Conservation (phyloP, 2,329 filamentous ascomycete genomes). For the Colletotrichum neosansevieriae region DNA sequence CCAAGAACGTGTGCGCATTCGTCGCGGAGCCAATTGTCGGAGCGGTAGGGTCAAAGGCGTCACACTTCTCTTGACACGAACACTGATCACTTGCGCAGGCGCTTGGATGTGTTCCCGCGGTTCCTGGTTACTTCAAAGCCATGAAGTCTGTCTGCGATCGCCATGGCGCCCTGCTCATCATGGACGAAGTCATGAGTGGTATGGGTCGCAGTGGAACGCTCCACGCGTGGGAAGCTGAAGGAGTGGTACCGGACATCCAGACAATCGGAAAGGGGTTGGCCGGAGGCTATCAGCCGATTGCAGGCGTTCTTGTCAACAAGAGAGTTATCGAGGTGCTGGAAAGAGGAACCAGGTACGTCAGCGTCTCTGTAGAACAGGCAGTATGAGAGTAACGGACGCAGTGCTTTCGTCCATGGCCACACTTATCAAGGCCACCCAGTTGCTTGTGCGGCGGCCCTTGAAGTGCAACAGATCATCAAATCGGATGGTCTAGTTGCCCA, state of each 20-base stretch:
- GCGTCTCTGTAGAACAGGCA: conserved; percentile 28
- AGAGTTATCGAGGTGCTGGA: conserved; percentile 63
- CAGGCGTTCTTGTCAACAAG: conserved; percentile 63
- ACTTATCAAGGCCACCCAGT: conserved; percentile 61
- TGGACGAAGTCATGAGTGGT: conserved; percentile 61
- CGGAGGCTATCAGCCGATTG: conserved; percentile 66
- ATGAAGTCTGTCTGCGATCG: conserved; percentile 76
- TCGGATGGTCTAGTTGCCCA: conserved; percentile 50
- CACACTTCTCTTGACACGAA: too few relatives aligned
- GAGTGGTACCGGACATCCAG: conserved; percentile 63
- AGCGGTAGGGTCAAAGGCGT: conserved; percentile 59
- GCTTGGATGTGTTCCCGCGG: conserved; percentile 74
- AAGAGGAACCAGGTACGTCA: conserved; percentile 53
- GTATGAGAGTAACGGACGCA: conserved; percentile 42
- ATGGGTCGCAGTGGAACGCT: conserved; percentile 32
- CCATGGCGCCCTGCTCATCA: conserved; percentile 73
- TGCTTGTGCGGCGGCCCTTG: conserved; percentile 53
- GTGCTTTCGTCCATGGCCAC: conserved; percentile 67
- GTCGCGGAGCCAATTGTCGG: conserved; percentile 78
- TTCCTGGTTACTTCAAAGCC: conserved; percentile 70
- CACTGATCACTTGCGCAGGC: too few relatives aligned
- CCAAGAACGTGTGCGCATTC: conserved; percentile 71
- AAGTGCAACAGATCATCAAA: conserved; percentile 53
- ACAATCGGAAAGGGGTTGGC: conserved; percentile 70
- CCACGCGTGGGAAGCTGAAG: conserved; percentile 44